A percentile compares a stretch with the other conserved stretches of the same genome.
Conservation (phyloP, 2,329 filamentous ascomycete species). For the Sporothrix variecibatus region DNA sequence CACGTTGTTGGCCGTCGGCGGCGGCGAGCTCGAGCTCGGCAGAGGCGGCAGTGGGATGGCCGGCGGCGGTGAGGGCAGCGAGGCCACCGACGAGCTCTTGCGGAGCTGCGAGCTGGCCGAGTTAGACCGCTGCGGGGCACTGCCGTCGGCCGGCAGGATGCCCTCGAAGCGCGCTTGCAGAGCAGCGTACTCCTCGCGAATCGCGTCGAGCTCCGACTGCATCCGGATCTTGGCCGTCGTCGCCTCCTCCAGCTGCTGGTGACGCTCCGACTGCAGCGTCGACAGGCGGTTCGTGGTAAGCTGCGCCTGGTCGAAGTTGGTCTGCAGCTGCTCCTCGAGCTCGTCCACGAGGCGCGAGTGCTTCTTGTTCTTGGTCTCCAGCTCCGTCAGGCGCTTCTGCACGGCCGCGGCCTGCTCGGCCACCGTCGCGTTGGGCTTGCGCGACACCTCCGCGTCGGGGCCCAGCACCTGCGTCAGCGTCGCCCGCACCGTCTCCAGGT, state of each 20-base stretch:
- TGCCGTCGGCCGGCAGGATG: slow-evolving; percentile 36
- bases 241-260: slow-evolving; percentile 76
- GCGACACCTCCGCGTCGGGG: slow-evolving; percentile 49
- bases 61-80: slow-evolving; percentile 88
- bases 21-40: slow-evolving; percentile 60
- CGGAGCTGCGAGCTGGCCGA: slow-evolving; percentile 69
- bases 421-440: slow-evolving; percentile 50
- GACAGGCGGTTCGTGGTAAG: slow-evolving; percentile 82
- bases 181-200: slow-evolving; percentile 69
- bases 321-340: slow-evolving; percentile 93
- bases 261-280: slow-evolving; percentile 73
- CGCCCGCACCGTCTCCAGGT: slow-evolving; percentile 63
- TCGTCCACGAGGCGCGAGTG: slow-evolving; percentile 91
- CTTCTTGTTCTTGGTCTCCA: slow-evolving; percentile 77
- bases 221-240: slow-evolving; percentile 63
- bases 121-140: slow-evolving; percentile 56
- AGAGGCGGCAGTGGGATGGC: slow-evolving; percentile 94
- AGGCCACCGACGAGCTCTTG: slow-evolving; percentile 80
- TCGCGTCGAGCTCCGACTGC: slow-evolving; percentile 67
- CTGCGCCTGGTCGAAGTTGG: slow-evolving; percentile 92
- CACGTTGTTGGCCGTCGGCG: slow-evolving; percentile 42
- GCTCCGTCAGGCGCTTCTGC: slow-evolving; percentile 64
- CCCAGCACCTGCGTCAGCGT: slow-evolving; percentile 56
- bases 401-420: slow-evolving; percentile 61
- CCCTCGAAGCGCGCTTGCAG: slow-evolving; percentile 73